Percentiles rank a stretch among this genome's conserved stretches.
Evolutionary conservation across 345 rosid genomes (phyloP).

Genomic region (Isatis tinctoria): DNA sequence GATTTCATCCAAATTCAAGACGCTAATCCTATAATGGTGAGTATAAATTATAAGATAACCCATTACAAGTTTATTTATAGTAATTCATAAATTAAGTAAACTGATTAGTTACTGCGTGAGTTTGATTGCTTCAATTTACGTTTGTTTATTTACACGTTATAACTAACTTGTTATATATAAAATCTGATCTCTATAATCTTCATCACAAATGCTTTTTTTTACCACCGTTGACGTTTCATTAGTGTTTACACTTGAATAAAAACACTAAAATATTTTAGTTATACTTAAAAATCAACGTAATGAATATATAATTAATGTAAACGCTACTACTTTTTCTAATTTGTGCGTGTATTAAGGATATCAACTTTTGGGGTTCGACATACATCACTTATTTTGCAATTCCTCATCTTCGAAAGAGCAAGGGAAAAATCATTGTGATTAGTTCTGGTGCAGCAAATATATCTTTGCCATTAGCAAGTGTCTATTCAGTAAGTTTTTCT

Average conservation of each 20-base stretch:
- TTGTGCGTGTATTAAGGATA: constrained; percentile 22
- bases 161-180: too few relatives aligned
- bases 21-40: constrained; percentile 5
- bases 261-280: background rate
- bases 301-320: background rate
- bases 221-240: too few relatives aligned
- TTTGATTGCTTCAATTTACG: too few relatives aligned
- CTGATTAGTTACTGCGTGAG: too few relatives aligned
- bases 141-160: too few relatives aligned
- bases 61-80: background rate
- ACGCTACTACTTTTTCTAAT: background rate
- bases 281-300: background rate
- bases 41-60: background rate
- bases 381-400: constrained; percentile 42
- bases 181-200: background rate
- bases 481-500: constrained; percentile 35
- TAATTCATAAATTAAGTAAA: background rate
- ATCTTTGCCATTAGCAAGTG: constrained; percentile 20
- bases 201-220: background rate
- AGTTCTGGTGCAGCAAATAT: constrained; percentile 29
- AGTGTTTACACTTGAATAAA: too few relatives aligned
- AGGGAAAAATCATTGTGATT: constrained; percentile 44
- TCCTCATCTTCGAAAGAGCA: constrained; percentile 42
- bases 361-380: constrained; percentile 51
- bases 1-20: constrained; percentile 17